A percentile compares a stretch with the other conserved stretches of the same genome.
These are phyloP conservation scores for Phanerochaete carnosa DNA, from an alignment of 768 basidiomycete species.

Conservation along the genomic window DNA sequence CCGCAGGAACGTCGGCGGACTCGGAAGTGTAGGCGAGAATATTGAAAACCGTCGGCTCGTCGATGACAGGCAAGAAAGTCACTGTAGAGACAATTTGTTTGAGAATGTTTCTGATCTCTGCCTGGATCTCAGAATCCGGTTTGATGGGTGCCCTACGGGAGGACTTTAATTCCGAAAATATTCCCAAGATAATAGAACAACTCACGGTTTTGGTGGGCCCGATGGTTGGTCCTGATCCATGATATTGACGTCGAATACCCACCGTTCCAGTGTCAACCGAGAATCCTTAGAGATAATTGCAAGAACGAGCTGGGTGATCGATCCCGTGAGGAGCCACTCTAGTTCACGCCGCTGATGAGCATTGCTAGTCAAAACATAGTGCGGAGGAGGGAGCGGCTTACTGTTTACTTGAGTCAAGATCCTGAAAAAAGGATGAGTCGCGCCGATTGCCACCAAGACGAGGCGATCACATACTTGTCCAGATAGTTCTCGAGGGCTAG, in stretches of 20 bases:
- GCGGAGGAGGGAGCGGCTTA: conserved; percentile 1
- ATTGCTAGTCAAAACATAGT: neutral
- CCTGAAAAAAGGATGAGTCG: conserved; percentile 34
- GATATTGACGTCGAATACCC: conserved; percentile 96
- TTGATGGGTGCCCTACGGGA: conserved; percentile 54
- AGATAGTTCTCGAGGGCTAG: conserved; percentile 91
- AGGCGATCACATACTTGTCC: conserved; percentile 49
- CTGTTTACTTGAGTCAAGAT: conserved; percentile 92
- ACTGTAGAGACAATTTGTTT: conserved; percentile 98
- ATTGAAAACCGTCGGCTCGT: conserved; percentile 95
- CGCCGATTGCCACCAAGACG: neutral
- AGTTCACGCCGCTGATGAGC: neutral
- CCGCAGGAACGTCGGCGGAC: conserved; percentile 86
- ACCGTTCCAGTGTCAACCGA: conserved; percentile 87
- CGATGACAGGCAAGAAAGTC: conserved; percentile 93
- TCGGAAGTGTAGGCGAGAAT: conserved; percentile 94
- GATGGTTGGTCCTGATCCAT: conserved; percentile 65
- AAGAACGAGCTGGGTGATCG: conserved; percentile 91
- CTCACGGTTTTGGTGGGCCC: conserved; percentile 47
- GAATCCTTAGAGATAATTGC: conserved; percentile 96
- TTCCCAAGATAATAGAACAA: conserved; percentile 10
- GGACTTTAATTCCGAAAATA: neutral
- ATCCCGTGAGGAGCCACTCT: conserved; percentile 95
- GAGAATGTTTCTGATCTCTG: conserved; percentile 95
- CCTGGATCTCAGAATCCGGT: conserved; percentile 87